Evolutionary conservation across 352 stramenopile species (phyloP), one percentile per base, ranked within the genome.

Genomic region (Achlya hypogyna): DNA sequence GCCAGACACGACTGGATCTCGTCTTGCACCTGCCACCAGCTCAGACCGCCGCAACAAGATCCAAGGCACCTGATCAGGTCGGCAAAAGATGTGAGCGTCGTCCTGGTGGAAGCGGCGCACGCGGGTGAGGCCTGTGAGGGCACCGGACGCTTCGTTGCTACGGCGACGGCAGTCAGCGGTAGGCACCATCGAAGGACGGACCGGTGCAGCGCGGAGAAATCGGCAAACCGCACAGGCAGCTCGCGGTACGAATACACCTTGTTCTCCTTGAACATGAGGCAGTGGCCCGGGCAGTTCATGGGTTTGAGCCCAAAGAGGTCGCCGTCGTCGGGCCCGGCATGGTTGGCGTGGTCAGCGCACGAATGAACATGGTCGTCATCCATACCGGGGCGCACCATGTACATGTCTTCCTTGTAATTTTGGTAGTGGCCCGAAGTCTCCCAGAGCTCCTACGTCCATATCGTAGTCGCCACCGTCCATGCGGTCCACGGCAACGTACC

Each of bases 251-350:
- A 98, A 62, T 96, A 94, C 64, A 97, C 85, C 45, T 81, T 84
- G 14, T 86, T 78, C 77, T 98, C 93, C 53, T 97, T 97, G 78
- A 97, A 99, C 63, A 99, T 86, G 22, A 99, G 77, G 72, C 95
- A 98, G 75, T 99, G 96, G 54, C 97, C 97, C 0, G 96, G 96
- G 66, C 96, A 99, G 79, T 99, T 99, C 96, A 99, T 99, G 27
- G 96, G 96, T 73, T 98, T 98, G 69, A 99, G 88, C 58, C 97
- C 96, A 75, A 98, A 99, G 43, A 96, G 72, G 51, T 98, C 91
- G 35, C 81, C 81, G 52, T 97, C 90, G 1, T 92, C 82, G 28
- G 93, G 70, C 87, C 77, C 27, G 6, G 42, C 16, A 47, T 49
- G 54, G 42, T 38, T 49, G 20, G n/a, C 43, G 43, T 31, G n/a